Evolutionary conservation across 2,329 filamentous ascomycete genomes (phyloP).

Genomic region (Diaporthe capsici): DNA sequence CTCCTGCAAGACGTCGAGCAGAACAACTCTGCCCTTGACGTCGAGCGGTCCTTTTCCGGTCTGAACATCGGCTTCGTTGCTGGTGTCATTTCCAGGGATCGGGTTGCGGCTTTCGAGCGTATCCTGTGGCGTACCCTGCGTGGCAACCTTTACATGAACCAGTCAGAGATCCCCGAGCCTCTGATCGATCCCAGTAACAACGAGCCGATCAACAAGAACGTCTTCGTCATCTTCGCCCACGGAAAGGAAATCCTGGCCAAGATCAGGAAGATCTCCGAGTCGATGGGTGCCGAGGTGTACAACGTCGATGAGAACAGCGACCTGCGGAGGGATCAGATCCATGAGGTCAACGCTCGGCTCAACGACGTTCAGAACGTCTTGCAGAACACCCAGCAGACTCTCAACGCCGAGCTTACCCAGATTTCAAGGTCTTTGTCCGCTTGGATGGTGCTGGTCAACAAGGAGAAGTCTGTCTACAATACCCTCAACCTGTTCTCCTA

Average conservation of each 20-base stretch:
- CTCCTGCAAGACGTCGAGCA: conserved; percentile 94
- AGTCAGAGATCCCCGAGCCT: conserved; percentile 95
- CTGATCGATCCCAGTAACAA: conserved; percentile 94
- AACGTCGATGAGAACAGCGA: conserved; percentile 98
- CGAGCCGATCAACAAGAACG: conserved; percentile 94
- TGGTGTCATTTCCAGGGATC: conserved; percentile 93
- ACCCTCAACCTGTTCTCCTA: conserved; percentile 97
- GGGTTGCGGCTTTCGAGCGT: conserved; percentile 94
- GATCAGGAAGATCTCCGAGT: conserved; percentile 99
- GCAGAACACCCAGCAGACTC: conserved; percentile 92
- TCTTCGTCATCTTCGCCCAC: conserved; percentile 99
- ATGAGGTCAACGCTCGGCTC: conserved; percentile 95
- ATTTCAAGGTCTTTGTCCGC: conserved; percentile 93
- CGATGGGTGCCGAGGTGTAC: conserved; percentile 95
- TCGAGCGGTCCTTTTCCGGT: conserved; percentile 89
- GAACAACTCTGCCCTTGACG: conserved; percentile 75
- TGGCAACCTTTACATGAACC: conserved; percentile 99
- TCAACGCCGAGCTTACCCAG: conserved; percentile 92
- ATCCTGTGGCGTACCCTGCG: conserved; percentile 98
- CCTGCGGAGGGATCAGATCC: conserved; percentile 93
- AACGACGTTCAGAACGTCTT: conserved; percentile 93
- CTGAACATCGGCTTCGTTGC: conserved; percentile 99
- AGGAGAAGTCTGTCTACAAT: conserved; percentile 98
- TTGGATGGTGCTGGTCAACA: conserved; percentile 98
- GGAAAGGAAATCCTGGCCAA: conserved; percentile 98